Percentiles rank a stretch among this genome's conserved stretches.
Evolutionary conservation across 305 asterid genomes (phyloP).

Genomic region (Andrographis paniculata): DNA sequence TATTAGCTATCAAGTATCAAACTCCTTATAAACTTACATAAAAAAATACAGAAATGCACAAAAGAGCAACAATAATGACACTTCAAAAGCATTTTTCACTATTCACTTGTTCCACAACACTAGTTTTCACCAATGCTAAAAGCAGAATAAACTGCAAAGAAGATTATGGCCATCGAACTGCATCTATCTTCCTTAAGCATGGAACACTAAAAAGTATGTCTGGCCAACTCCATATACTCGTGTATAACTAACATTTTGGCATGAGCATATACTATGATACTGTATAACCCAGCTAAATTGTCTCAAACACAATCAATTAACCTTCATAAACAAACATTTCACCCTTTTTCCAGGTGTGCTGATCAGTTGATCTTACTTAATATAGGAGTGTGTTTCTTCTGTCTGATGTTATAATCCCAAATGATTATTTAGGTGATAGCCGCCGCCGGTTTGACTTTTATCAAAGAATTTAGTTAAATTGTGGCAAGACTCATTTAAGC

Average conservation of each 20-base stretch:
- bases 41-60: slow-evolving; percentile 1
- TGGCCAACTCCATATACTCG: slow-evolving; percentile 3
- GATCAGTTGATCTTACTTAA: slow-evolving; percentile 1
- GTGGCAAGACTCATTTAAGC: no score
- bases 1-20: slow-evolving; percentile 23
- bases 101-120: neutral
- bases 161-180: neutral
- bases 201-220: slow-evolving; percentile 1
- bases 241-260: slow-evolving; percentile 8
- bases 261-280: neutral
- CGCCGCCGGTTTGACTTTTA: no score
- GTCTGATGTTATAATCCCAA: no score
- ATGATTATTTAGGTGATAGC: no score
- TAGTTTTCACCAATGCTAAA: neutral
- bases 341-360: slow-evolving; percentile 10
- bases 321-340: slow-evolving; percentile 6
- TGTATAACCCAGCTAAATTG: slow-evolving; percentile 10
- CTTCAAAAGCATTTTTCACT: neutral
- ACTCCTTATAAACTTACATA: slow-evolving; percentile 11
- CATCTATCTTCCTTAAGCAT: slow-evolving; percentile 1
- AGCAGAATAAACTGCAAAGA: neutral
- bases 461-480: no score
- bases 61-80: slow-evolving; percentile 4
- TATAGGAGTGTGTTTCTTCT: neutral
- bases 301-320: neutral